These are phyloP conservation scores for Termitomyces sp. DNA, from an alignment of 768 basidiomycete species.

Conservation along the genomic window DNA sequence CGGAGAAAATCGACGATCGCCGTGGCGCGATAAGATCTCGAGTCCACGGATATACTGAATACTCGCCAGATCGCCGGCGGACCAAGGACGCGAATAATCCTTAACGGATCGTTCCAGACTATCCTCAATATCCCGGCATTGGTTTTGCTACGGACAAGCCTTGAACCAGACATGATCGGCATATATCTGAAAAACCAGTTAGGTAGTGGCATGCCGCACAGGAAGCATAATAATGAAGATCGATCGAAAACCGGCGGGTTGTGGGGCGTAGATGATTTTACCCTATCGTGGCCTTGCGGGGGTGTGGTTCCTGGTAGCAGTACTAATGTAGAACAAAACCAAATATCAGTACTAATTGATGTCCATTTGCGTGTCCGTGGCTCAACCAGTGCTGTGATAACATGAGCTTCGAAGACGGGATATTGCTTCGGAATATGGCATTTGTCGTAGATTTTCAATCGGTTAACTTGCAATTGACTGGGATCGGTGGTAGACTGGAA, in stretches of 20 bases:
- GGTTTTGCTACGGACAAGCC: neutral
- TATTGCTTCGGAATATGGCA: neutral
- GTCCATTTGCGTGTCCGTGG: neutral
- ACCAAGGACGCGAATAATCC: neutral
- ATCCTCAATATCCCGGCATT: neutral
- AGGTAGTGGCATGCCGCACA: neutral
- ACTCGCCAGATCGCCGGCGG: neutral
- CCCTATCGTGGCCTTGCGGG: neutral
- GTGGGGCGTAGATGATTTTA: neutral
- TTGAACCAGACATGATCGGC: neutral
- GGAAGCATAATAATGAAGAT: neutral
- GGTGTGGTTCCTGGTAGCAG: neutral
- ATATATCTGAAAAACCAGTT: neutral
- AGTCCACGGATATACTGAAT: neutral
- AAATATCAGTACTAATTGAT: neutral
- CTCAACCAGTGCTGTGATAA: neutral
- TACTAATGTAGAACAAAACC: neutral
- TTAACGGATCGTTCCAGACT: neutral
- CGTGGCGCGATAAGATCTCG: neutral
- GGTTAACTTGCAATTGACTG: neutral
- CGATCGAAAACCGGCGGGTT: neutral
- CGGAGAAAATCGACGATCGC: neutral
- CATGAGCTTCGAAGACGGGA: neutral
- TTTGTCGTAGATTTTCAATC: no score
- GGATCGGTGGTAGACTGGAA: neutral